These are phyloP conservation scores for Oidium heveae DNA, from an alignment of 2,329 filamentous ascomycete genomes.

Conservation along the genomic window DNA sequence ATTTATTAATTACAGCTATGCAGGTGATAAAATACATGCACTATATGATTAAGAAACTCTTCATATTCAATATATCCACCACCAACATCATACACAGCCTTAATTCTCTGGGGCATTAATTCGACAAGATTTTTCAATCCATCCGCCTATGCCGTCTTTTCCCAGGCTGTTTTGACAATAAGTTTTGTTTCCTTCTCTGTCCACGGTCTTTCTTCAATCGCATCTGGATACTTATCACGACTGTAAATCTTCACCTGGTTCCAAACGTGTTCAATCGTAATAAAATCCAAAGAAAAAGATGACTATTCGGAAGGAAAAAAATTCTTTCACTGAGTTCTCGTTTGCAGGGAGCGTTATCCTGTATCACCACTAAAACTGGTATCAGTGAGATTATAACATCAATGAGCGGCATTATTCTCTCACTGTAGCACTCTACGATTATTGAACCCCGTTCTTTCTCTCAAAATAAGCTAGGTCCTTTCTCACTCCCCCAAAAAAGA, in stretches of 20 bases:
- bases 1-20: no score
- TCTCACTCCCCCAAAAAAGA: no score
- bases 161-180: constrained; percentile 4
- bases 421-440: no score
- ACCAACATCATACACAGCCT: no score
- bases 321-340: neutral
- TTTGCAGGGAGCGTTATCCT: neutral
- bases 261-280: neutral
- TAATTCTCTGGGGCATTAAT: no score
- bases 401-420: neutral
- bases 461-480: no score
- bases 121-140: no score
- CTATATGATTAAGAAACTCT: no score
- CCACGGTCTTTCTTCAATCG: neutral
- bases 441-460: no score
- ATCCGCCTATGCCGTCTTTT: constrained; percentile 1
- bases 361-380: neutral
- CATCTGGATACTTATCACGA: constrained; percentile 2
- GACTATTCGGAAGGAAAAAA: neutral
- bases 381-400: no score
- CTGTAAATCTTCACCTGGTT: neutral
- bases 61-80: no score
- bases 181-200: neutral
- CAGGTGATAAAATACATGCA: no score
- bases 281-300: neutral